Base-by-base conservation (phyloP, 2,329 filamentous ascomycete species). In the Penicillium thymicola region DNA sequence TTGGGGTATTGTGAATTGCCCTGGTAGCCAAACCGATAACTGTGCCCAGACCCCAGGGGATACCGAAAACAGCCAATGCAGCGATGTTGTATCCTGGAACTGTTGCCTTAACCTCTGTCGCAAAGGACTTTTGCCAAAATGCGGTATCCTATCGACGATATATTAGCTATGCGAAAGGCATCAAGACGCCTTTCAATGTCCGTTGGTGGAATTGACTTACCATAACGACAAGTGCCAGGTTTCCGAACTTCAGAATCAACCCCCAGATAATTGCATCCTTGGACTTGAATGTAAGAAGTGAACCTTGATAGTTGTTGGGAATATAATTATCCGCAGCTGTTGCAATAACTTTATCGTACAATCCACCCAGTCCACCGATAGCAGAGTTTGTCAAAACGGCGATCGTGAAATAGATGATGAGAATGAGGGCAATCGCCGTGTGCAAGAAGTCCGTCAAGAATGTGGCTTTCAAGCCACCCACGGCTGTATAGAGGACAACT, bases 61-160 rank as follows among this genome's bases (percentile, higher is more conserved):
- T 75, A 2, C 74, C 77, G 49, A 81, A 76, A 30, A 79, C 76
- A 13, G 75, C 75, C 5, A 80, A 43, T 0, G 75, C 76, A 2
- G 74, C 78, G 5, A 81, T 72, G 27, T 77, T 76, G 55, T 81
- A 81, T 0, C 75, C 78, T 1, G 77, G 77, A 0, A 81, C 79
- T 0, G 78, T 79, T 1, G 79, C 73, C 13, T 74, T 70, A 0
- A 80, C 76, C 54, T 80, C 77, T 1, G 77, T 74, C 1, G 78
- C 78, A 58, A 82, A 82, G 0, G 75, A 77, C 66, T 82, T 82
- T 54, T 81, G 79, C 78, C 78, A 82, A 65, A 82, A 82, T 1
- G 75, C 79, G 4, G 79, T 82, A 59, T 82, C 77, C 67, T 72
- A 25, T 3, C 25, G 2, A 41, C 46, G 3, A 21, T 0, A 8